phyloP scores from a whole-genome alignment of 345 rosid genomes.

The Cardiospermum halicacabum region DNA sequence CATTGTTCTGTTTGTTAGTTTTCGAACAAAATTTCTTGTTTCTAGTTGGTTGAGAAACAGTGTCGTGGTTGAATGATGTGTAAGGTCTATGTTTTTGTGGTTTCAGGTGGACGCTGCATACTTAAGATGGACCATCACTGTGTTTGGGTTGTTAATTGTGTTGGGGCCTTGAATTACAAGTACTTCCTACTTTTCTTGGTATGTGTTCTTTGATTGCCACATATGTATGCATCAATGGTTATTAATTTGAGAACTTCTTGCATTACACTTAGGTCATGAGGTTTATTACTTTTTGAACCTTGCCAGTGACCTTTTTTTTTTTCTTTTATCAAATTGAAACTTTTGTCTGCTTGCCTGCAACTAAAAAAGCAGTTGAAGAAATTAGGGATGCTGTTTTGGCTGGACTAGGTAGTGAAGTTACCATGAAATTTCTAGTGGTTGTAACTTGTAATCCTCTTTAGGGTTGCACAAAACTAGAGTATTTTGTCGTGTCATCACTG shows the following conservation, averaged over 20 bases:
- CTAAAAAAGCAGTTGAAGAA: not conserved
- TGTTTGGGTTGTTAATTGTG: conserved; percentile 99
- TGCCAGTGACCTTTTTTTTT: not conserved
- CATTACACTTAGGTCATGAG: not conserved
- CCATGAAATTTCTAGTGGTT: not conserved
- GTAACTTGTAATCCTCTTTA: not conserved
- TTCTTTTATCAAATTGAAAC: not conserved
- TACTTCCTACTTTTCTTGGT: conserved; percentile 96
- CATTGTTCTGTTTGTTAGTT: conserved; percentile 96
- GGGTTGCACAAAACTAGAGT: conserved; percentile 2
- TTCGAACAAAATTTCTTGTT: not conserved
- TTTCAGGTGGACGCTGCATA: conserved; percentile 84
- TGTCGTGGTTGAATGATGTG: conserved; percentile 8
- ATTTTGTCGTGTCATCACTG: not conserved
- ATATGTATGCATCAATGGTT: not conserved
- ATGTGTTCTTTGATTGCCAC: conserved; percentile 25
- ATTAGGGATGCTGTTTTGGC: not conserved
- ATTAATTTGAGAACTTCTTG: not conserved
- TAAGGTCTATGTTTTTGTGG: conserved; percentile 13
- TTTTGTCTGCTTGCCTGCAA: not conserved
- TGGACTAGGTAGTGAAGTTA: not conserved
- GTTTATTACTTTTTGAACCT: not conserved
- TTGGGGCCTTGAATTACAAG: conserved; percentile 91
- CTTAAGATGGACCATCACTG: conserved; percentile 99
- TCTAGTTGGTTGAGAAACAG: not conserved